These are phyloP conservation scores for Candida tetrigidarum DNA, from an alignment of 1,139 yeast genomes.

Conservation along the genomic window DNA sequence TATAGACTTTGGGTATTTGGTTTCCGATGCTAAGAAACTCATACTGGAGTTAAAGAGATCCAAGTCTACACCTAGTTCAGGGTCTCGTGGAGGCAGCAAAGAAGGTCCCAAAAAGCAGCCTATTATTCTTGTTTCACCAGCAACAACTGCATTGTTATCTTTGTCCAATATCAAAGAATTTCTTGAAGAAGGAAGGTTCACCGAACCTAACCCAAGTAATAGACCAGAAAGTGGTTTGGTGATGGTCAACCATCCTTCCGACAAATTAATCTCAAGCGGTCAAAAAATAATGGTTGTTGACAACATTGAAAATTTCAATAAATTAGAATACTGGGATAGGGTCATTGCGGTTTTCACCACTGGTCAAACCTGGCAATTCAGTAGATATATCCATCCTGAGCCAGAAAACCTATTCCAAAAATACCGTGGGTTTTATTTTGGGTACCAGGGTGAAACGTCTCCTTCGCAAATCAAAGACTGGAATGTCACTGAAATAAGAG, in stretches of 20 bases:
- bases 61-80: slow-evolving; percentile 25
- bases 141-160: slow-evolving; percentile 87
- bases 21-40: slow-evolving; percentile 71
- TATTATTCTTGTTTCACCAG: slow-evolving; percentile 90
- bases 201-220: slow-evolving; percentile 54
- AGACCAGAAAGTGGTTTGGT: slow-evolving; percentile 49
- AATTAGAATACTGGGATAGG: slow-evolving; percentile 97
- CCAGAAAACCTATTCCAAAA: slow-evolving; percentile 83
- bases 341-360: slow-evolving; percentile 96
- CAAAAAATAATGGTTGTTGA: slow-evolving; percentile 80
- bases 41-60: slow-evolving; percentile 56
- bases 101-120: slow-evolving; percentile 62
- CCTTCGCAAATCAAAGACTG: slow-evolving; percentile 80
- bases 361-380: slow-evolving; percentile 97
- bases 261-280: slow-evolving; percentile 56
- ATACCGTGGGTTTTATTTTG: slow-evolving; percentile 80
- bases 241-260: slow-evolving; percentile 59
- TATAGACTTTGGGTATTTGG: slow-evolving; percentile 73
- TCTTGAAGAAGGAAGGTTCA: slow-evolving; percentile 75
- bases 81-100: slow-evolving; percentile 4
- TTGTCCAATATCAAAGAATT: slow-evolving; percentile 83
- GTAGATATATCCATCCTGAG: slow-evolving; percentile 79
- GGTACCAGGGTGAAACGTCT: slow-evolving; percentile 77
- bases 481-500: slow-evolving; percentile 80
- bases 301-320: slow-evolving; percentile 84